phyloP scores from a whole-genome alignment of 2,329 filamentous ascomycete species.

The Epichloe baconii region DNA sequence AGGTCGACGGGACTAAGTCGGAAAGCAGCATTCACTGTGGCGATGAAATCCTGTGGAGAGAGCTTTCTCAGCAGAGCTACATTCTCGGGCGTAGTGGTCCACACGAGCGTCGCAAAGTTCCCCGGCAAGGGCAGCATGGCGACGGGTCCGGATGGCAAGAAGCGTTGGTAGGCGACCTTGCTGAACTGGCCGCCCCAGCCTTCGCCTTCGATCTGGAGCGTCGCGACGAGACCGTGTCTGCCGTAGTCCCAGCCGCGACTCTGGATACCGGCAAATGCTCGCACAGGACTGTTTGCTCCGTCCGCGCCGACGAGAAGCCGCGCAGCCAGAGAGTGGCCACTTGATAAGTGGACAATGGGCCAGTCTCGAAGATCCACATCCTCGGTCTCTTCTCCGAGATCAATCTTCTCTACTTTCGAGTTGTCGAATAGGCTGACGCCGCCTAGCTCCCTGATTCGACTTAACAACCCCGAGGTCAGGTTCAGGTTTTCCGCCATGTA shows the following conservation, averaged over 20 bases:
- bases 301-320: slow-evolving; percentile 85
- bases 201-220: slow-evolving; percentile 55
- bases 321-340: slow-evolving; percentile 57
- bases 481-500: slow-evolving; percentile 97
- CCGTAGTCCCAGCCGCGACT: slow-evolving; percentile 89
- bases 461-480: slow-evolving; percentile 64
- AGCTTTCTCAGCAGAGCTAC: slow-evolving; percentile 71
- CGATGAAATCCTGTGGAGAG: slow-evolving; percentile 57
- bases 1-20: slow-evolving; percentile 68
- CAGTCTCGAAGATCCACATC: slow-evolving; percentile 70
- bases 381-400: slow-evolving; percentile 55
- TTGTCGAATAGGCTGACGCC: slow-evolving; percentile 60
- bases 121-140: slow-evolving; percentile 84
- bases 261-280: slow-evolving; percentile 74
- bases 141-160: slow-evolving; percentile 82
- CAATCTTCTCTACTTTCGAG: slow-evolving; percentile 68
- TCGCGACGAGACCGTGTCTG: slow-evolving; percentile 83
- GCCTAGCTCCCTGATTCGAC: slow-evolving; percentile 55
- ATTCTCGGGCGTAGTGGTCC: slow-evolving; percentile 78
- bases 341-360: slow-evolving; percentile 68
- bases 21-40: slow-evolving; percentile 90
- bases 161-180: slow-evolving; percentile 86
- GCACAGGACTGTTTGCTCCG: slow-evolving; percentile 86
- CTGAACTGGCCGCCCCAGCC: slow-evolving; percentile 38
- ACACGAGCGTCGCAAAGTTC: slow-evolving; percentile 74